Base-by-base conservation (phyloP, 768 basidiomycete genomes). In the Sutorius australiensis region DNA sequence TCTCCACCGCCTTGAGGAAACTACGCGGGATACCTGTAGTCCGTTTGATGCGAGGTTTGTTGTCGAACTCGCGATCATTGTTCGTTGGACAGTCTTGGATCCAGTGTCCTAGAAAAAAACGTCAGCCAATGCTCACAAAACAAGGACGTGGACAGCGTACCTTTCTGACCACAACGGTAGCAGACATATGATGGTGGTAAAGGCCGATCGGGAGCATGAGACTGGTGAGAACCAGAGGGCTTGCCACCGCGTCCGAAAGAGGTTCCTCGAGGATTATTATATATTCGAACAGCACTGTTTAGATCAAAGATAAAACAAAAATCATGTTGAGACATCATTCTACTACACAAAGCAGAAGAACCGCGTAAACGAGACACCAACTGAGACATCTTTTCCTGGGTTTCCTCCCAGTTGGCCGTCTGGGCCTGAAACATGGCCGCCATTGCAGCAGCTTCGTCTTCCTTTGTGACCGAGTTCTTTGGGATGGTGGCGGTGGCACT, bases 311-410 rank as follows among this genome's bases (percentile, higher is more conserved):
- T 55, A 68, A 64, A 74, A 74, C 71, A 63, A 72, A 77, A 77
- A 63, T n/a, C 62, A 73, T 72, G 77, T 84, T 80, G 84, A 88
- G 87, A 89, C 60, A 71, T 64, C 62, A 68, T 60, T 74, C 80
- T 86, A 87, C 83, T 84, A 86, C 80, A 74, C 71, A 73, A 65
- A 69, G 81, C 73, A 80, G 76, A 74, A 78, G 71, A 75, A 76
- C 75, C 68, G 69, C 66, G 64, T 63, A 70, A 68, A 79, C 78
- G 77, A 75, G 74, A 83, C 77, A 94, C 95, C 78, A 79, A 99
- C 97, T 92, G 87, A 68, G 94, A 89, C 95, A 99, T 98, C 81
- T 95, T 93, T 80, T 98, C 94, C 76, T 98, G 93, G 67, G 94
- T 88, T 81, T 95, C 90, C 77, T 97, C 89, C 97, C 95, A 99